Base-by-base conservation (phyloP, 1,284 basidiomycete species). In the Papiliotrema laurentii region DNA sequence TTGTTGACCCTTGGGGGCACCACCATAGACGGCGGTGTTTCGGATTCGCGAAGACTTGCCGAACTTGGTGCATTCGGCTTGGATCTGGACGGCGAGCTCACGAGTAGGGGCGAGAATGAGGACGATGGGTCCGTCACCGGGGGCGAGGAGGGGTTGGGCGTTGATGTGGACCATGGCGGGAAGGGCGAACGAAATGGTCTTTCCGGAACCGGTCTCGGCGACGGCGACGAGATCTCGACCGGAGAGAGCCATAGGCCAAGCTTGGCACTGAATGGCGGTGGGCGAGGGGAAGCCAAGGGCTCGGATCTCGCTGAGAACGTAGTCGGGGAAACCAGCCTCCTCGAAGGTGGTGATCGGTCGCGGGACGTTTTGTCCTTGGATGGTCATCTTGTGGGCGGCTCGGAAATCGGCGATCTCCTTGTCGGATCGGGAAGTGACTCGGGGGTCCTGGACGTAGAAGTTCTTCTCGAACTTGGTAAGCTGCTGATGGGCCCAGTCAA, bases 101-200 rank as follows among this genome's bases (percentile, higher is more conserved):
- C 94, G 89, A 47, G 94, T 98, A 31, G 94, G 94, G 14, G 94
- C 96, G 50, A 98, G 83, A 54, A 98, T 89, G 50, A 98, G 83
- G 28, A 90, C 94, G 58, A 98, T 97, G 26, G 94, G 94, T 25
- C 94, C 94, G 74, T 98, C 96, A 26, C 94, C 94, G 42, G 93
- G 87, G 3, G 87, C 75, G 59, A 98, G 80, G 43, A 98, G 81
- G 9, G 94, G 89, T 81, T 98, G 96, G 46, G 94, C 94, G 80
- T 97, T 98, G 79, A 98, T 97, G 77, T 98, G 94, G 34, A 98
- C 81, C 92, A 98, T 98, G 51, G 94, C 92, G 45, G 94, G 94
- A 42, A 98, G 83, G 50, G 96, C 93, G 71, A 98, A 98, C 16
- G 93, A 86, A 56, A 98, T 97, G 25, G 94, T 98, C 79, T 98